Base-by-base conservation (phyloP, 176 grass and related monocot genomes). In the Stipa capillata region DNA sequence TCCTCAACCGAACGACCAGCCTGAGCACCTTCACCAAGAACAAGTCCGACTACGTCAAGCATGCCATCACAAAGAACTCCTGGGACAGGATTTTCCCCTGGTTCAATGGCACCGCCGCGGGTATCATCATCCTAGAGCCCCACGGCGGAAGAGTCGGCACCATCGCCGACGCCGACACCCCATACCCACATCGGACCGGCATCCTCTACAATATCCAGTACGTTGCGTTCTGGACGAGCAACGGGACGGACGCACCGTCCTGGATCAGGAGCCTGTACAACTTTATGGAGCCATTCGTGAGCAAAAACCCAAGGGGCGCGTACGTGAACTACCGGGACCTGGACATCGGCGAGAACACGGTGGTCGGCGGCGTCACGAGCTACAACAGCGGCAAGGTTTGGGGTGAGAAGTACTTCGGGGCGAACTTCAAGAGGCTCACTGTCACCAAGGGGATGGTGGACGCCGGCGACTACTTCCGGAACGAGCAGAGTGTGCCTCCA, bases 401-500 rank as follows among this genome's bases (percentile, higher is more conserved):
- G 90, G 87, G 87, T 3, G 33, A 48, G 49, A 84, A 39, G 77
- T 93, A 93, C 50, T 87, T 79, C 58, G 65, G 40, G 0, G 31
- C 5, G 5, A 86, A 93, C 65, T 93, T 84, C 47, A 15, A 78
- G 41, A 86, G 71, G 56, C 67, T 92, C 17, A 83, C 80, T 0
- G 7, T 24, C 3, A 74, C 70, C 56, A 93, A 93, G 58, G 84
- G 36, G 0, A 77, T 44, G 74, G 72, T 81, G 20, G 84, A 89
- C 36, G 87, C 84, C 1, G 5, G 4, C 0, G 85, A 93, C 54
- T 93, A 81, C 65, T 93, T 93, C 66, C 67, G 87, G 18, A 89
- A 93, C 27, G 87, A 89, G 72, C 84, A 87, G 65, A 89, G 58
- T 15, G 71, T 93, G 17, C 91, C 91, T 7, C 91, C 91, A 27